Evolutionary conservation across 1,139 yeast species (phyloP).

Genomic region (Scheffersomyces lignicola): DNA sequence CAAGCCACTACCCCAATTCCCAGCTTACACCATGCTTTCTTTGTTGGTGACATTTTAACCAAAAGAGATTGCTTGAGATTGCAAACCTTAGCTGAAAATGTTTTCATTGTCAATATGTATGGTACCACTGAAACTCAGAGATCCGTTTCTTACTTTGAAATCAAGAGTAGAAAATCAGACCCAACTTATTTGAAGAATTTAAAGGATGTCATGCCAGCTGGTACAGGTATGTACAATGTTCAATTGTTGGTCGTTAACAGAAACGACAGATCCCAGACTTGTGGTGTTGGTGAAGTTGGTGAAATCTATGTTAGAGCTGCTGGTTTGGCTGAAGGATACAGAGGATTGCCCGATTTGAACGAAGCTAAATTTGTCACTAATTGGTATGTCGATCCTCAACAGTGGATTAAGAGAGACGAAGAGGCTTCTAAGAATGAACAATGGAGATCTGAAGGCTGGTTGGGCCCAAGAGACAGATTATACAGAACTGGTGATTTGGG

Average conservation of each 20-base stretch:
- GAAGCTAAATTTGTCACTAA: conserved; percentile 82
- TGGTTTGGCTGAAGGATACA: conserved; percentile 94
- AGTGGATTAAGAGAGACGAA: conserved; percentile 61
- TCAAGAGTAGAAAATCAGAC: conserved; percentile 69
- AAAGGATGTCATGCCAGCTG: conserved; percentile 98
- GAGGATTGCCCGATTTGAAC: conserved; percentile 87
- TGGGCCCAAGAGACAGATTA: conserved; percentile 91
- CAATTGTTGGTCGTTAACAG: conserved; percentile 93
- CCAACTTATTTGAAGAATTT: conserved; percentile 75
- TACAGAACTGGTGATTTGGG: conserved; percentile 98
- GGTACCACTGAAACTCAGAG: conserved; percentile 99
- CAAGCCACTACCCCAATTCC: conserved; percentile 94
- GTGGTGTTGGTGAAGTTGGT: conserved; percentile 99
- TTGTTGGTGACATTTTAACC: conserved; percentile 96
- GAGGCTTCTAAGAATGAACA: conserved; percentile 40
- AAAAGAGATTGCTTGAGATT: conserved; percentile 93
- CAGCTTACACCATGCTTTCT: conserved; percentile 89
- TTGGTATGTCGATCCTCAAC: conserved; percentile 73
- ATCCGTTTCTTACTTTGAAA: conserved; percentile 92
- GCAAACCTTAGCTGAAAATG: conserved; percentile 89
- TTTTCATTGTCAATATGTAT: conserved; percentile 92
- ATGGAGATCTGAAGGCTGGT: conserved; percentile 82
- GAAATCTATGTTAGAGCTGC: conserved; percentile 98
- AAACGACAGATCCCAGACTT: conserved; percentile 79
- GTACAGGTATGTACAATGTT: conserved; percentile 94